phyloP scores from a whole-genome alignment of 768 basidiomycete species.

The Agaricus blazei region DNA sequence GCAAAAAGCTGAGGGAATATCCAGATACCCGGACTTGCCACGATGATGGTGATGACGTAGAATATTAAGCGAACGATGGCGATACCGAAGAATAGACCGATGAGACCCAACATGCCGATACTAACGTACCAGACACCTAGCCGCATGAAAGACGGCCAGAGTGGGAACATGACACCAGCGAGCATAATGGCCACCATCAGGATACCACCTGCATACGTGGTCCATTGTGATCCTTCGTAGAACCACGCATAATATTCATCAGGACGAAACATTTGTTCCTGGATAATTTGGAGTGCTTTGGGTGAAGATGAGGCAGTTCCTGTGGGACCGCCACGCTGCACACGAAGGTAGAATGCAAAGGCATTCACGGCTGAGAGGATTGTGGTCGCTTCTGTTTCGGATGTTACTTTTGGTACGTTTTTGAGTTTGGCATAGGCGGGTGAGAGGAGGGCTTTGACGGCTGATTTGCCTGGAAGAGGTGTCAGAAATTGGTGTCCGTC shows the following conservation, averaged over 20 bases:
- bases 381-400: conserved; percentile 68
- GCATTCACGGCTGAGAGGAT: conserved; percentile 70
- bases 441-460: conserved; percentile 85
- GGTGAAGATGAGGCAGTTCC: conserved; percentile 69
- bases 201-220: conserved; percentile 84
- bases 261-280: conserved; percentile 71
- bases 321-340: conserved; percentile 68
- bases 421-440: conserved; percentile 90
- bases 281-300: conserved; percentile 74
- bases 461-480: conserved; percentile 70
- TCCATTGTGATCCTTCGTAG: conserved; percentile 91
- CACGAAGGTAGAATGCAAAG: conserved; percentile 88
- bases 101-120: conserved; percentile 79
- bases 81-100: conserved; percentile 87
- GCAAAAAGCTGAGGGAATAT: conserved; percentile 98
- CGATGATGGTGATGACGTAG: conserved; percentile 87
- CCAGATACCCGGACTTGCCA: conserved; percentile 91
- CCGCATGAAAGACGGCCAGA: conserved; percentile 93
- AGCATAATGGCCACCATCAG: conserved; percentile 93
- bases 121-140: conserved; percentile 95
- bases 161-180: conserved; percentile 97
- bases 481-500: neutral
- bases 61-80: conserved; percentile 90
- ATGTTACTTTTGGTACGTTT: conserved; percentile 66
- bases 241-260: conserved; percentile 96